These are phyloP conservation scores for Ophiostoma piceae DNA, from an alignment of 2,329 filamentous ascomycete genomes.

Conservation along the genomic window DNA sequence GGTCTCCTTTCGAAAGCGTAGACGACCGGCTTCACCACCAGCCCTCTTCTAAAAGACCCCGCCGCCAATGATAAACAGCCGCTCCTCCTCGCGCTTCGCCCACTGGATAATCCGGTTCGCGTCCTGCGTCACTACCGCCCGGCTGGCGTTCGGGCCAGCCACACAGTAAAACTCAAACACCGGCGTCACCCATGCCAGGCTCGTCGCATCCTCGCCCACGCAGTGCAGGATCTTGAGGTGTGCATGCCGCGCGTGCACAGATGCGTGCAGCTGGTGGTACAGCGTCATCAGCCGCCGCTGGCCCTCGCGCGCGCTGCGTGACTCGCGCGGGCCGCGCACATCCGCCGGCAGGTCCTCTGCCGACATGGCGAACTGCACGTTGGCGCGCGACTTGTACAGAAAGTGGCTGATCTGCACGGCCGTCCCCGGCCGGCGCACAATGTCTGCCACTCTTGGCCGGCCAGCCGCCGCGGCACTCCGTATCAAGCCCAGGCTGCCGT, in stretches of 20 bases:
- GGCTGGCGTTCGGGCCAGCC: conserved; percentile 66
- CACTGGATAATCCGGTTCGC: conserved; percentile 88
- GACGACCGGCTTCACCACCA: neutral
- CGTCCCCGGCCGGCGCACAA: conserved; percentile 61
- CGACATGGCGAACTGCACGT: conserved; percentile 95
- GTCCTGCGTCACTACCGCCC: conserved; percentile 67
- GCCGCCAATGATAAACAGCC: conserved; percentile 95
- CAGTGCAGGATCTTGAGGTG: conserved; percentile 83
- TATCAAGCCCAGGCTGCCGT: conserved; percentile 69
- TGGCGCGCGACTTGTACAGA: conserved; percentile 87
- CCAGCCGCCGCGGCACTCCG: conserved; percentile 64
- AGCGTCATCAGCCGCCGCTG: conserved; percentile 71
- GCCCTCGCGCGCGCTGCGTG: conserved; percentile 41
- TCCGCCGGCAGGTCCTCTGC: conserved; percentile 57
- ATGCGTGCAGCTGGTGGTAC: conserved; percentile 79
- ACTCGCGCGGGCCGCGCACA: conserved; percentile 36
- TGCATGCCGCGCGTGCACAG: conserved; percentile 76
- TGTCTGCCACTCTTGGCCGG: conserved; percentile 65
- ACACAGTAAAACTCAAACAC: conserved; percentile 93
- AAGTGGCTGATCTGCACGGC: conserved; percentile 73
- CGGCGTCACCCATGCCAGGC: conserved; percentile 85
- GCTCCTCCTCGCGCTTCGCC: conserved; percentile 85
- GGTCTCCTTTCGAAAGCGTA: neutral
- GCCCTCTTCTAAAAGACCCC: conserved; percentile 60
- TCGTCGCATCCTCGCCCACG: conserved; percentile 67